These are phyloP conservation scores for Lichina pygmaea DNA, from an alignment of 495 filamentous ascomycete species.

Conservation along the genomic window DNA sequence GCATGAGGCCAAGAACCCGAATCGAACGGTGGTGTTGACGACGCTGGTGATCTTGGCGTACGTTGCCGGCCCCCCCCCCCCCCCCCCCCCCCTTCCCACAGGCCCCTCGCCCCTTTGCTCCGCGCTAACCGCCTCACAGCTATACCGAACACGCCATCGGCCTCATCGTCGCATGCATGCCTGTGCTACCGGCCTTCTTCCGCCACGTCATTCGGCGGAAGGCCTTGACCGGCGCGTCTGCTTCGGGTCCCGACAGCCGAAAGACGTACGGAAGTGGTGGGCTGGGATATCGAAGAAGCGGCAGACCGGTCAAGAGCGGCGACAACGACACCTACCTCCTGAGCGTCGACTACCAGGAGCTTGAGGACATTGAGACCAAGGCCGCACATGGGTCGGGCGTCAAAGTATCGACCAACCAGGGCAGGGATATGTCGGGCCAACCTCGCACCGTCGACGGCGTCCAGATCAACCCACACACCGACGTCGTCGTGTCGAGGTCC, in stretches of 20 bases:
- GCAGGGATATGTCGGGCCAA: neutral
- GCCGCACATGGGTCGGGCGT: neutral
- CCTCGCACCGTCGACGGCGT: neutral
- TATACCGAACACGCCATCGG: slow-evolving; percentile 7
- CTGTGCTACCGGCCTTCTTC: slow-evolving; percentile 6
- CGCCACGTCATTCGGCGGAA: slow-evolving; percentile 2
- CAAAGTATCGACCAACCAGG: neutral
- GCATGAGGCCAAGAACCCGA: neutral
- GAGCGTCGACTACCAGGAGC: neutral
- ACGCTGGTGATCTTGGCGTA: neutral
- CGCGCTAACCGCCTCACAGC: neutral
- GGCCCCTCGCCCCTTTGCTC: neutral
- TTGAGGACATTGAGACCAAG: neutral
- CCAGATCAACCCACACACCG: neutral
- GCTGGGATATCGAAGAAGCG: neutral
- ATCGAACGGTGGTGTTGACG: neutral
- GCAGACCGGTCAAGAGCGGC: neutral
- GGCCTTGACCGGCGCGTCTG: neutral
- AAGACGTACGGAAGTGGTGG: neutral
- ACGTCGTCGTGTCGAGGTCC: neutral
- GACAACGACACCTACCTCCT: neutral
- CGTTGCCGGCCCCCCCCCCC: neutral
- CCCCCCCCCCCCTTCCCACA: too few species aligned
- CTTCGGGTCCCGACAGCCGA: neutral
- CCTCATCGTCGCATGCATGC: slow-evolving; percentile 8